Base-by-base conservation (phyloP, 2,329 filamentous ascomycete genomes). In the Chrysosporium queenslandicum region DNA sequence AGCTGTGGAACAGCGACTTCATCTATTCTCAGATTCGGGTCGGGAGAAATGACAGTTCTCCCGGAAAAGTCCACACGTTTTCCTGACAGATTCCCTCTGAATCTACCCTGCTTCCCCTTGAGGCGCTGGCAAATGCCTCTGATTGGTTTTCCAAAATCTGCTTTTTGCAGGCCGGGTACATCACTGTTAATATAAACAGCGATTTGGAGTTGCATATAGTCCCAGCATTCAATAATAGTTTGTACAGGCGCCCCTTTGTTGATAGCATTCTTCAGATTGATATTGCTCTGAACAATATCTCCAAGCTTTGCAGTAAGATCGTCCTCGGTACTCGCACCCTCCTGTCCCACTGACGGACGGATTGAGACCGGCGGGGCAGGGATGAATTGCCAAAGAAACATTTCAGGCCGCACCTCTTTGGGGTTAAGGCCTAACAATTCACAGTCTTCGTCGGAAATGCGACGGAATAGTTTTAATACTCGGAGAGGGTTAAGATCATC, bases 21-120 rank as follows among this genome's bases (percentile, higher is more conserved):
- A 59, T 97, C 88, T 58, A 98, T 88, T 16, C 86, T 83, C 46
- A 98, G 69, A 61, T 98, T 98, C 2, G 92, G 92, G 68, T 98
- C 92, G 0, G 92, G 92, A 0, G 90, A 95, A 68, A 98, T 98
- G 68, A 98, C 92, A 0, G 92, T 98, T 67, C 92, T 83, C 16
- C 89, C 92, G 9, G 92, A 98, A 69, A 97, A 98, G 66, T 98
- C 91, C 50, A 98, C 92, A 78, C 92, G 91, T 71, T 98, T 98
- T 66, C 92, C 92, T 0, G 91, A 97, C 55, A 98, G 70, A 63
- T 98, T 98, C 54, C 94, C 92, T 71, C 92, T 85, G 70, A 98
- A 98, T 51, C 92, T 87, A 51, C 92, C 92, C 65, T 97, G 91
- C 65, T 98, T 98, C 60, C 92, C 92, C 71, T 98, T 98, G 45